These are phyloP conservation scores for Psilocybe cubensis DNA, from an alignment of 768 basidiomycete species.

Conservation along the genomic window DNA sequence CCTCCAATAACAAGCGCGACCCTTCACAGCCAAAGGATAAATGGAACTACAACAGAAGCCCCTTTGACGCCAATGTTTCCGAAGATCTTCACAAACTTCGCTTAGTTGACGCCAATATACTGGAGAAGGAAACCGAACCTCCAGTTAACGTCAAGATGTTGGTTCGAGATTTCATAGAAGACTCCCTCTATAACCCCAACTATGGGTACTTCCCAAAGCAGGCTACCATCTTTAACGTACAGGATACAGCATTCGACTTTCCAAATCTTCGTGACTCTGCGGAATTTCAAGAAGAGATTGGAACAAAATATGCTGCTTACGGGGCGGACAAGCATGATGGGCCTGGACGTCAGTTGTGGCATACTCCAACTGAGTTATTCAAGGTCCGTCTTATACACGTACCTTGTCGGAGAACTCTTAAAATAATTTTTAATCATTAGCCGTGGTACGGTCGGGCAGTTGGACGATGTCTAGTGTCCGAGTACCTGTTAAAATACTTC, in stretches of 20 bases:
- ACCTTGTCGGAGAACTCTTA: neutral
- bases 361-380: slow-evolving; percentile 97
- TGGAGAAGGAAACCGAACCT: slow-evolving; percentile 59
- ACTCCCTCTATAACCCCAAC: slow-evolving; percentile 94
- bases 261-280: slow-evolving; percentile 60
- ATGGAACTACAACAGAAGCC: slow-evolving; percentile 79
- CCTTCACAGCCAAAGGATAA: slow-evolving; percentile 49
- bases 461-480: slow-evolving; percentile 84
- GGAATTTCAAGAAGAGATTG: slow-evolving; percentile 85
- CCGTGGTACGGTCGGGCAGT: slow-evolving; percentile 95
- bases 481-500: slow-evolving; percentile 93
- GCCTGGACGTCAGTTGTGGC: slow-evolving; percentile 93
- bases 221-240: slow-evolving; percentile 83
- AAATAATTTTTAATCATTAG: slow-evolving; percentile 49
- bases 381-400: slow-evolving; percentile 56
- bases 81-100: slow-evolving; percentile 45
- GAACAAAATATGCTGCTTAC: slow-evolving; percentile 72
- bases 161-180: slow-evolving; percentile 94
- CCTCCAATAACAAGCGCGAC: slow-evolving; percentile 8
- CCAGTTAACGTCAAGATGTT: slow-evolving; percentile 91
- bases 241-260: slow-evolving; percentile 71
- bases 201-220: slow-evolving; percentile 98
- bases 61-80: slow-evolving; percentile 56
- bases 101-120: slow-evolving; percentile 70
- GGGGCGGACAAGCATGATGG: slow-evolving; percentile 64